These are phyloP conservation scores for Chrysoporthe austroafricana DNA, from an alignment of 2,329 filamentous ascomycete species.

Conservation along the genomic window DNA sequence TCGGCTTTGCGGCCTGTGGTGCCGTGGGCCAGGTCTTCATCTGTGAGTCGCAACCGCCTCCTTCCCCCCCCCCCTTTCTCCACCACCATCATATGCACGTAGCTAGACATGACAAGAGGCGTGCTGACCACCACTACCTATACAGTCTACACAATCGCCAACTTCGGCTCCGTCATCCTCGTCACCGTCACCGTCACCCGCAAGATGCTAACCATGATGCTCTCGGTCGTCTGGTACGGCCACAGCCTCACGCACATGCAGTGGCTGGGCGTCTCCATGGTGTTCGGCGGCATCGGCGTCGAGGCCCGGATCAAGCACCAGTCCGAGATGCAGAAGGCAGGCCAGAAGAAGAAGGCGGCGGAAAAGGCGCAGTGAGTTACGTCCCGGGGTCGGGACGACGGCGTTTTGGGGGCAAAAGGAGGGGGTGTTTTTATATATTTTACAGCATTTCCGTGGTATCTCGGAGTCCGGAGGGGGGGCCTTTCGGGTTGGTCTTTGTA, in stretches of 20 bases:
- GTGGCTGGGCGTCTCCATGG: constrained; percentile 88
- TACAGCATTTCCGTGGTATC: too few species aligned
- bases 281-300: constrained; percentile 93
- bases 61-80: neutral
- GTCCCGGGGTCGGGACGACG: neutral
- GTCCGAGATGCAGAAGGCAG: constrained; percentile 83
- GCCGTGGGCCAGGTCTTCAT: constrained; percentile 97
- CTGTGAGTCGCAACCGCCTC: constrained; percentile 54
- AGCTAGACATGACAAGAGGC: neutral
- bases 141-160: constrained; percentile 83
- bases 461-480: too few species aligned
- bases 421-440: too few species aligned
- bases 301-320: constrained; percentile 80
- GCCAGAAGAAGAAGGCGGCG: constrained; percentile 41
- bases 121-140: neutral
- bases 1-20: constrained; percentile 88
- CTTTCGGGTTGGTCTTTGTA: too few species aligned
- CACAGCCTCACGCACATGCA: constrained; percentile 87
- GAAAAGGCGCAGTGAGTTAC: neutral
- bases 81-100: neutral
- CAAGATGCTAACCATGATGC: constrained; percentile 99
- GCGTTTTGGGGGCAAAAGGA: neutral
- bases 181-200: constrained; percentile 96
- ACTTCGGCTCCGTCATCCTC: constrained; percentile 87
- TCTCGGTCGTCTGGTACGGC: constrained; percentile 93